phyloP scores from a whole-genome alignment of 2,329 filamentous ascomycete species.

The Microcyclospora pomicola region DNA sequence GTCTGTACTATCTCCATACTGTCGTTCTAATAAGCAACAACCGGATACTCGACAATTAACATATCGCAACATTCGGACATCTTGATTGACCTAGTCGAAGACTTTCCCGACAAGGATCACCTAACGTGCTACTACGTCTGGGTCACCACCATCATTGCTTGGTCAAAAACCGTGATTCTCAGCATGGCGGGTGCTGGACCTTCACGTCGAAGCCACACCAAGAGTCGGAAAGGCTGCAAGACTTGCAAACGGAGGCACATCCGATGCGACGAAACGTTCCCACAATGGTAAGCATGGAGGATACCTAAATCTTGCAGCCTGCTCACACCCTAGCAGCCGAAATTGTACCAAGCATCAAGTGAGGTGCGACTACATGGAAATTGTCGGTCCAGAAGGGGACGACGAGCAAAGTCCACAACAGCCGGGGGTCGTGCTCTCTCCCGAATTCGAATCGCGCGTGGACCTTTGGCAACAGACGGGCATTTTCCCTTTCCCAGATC shows the following conservation, averaged over 20 bases:
- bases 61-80: no score
- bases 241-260: constrained; percentile 97
- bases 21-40: no score
- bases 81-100: no score
- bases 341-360: constrained; percentile 99
- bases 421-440: constrained; percentile 65
- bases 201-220: constrained; percentile 84
- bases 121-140: no score
- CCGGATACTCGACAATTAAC: no score
- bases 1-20: no score
- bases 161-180: not conserved
- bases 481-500: constrained; percentile 69
- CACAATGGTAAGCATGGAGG: constrained; percentile 62
- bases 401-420: constrained; percentile 39
- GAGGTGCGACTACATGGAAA: constrained; percentile 94
- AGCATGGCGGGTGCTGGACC: constrained; percentile 87
- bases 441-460: constrained; percentile 69
- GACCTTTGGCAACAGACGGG: constrained; percentile 73
- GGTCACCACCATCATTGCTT: no score
- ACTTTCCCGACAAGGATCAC: no score
- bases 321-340: constrained; percentile 43
- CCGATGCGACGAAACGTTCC: constrained; percentile 92
- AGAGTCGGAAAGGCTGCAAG: constrained; percentile 95
- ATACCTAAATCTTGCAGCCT: not conserved
- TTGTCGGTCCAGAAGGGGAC: constrained; percentile 50